Conservation (phyloP, 2,329 filamentous ascomycete genomes). For the Aureobasidium subglaciale region DNA sequence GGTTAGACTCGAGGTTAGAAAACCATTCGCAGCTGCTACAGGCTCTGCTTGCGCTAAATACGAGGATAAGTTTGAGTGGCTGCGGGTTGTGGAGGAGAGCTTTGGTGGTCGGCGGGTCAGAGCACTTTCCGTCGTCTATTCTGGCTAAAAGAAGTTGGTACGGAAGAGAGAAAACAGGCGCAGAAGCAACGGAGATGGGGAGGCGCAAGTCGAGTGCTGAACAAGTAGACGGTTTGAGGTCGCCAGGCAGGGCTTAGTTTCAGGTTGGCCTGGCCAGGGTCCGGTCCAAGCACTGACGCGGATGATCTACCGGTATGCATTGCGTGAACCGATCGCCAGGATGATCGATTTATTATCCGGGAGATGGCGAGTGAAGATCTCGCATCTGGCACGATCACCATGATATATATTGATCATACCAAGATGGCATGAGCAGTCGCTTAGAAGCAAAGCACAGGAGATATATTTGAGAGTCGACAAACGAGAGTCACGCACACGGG, state of each 20-base stretch:
- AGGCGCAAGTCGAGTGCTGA: neutral
- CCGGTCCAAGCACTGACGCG: neutral
- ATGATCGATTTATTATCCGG: neutral
- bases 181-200: neutral
- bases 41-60: neutral
- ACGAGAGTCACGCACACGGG: neutral
- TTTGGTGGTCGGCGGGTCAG: neutral
- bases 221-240: neutral
- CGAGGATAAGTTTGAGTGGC: neutral
- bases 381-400: neutral
- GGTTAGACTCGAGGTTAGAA: neutral
- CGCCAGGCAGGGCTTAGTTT: neutral
- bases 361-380: neutral
- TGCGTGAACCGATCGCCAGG: neutral
- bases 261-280: neutral
- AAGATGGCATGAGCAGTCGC: neutral
- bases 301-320: conserved; percentile 7
- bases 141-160: neutral
- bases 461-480: no score
- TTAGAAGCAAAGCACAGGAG: no score
- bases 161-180: neutral
- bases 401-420: neutral
- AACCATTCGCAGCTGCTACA: neutral
- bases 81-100: neutral
- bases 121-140: neutral